Base-by-base conservation (phyloP, 345 rosid genomes). In the Eutrema japonicum region DNA sequence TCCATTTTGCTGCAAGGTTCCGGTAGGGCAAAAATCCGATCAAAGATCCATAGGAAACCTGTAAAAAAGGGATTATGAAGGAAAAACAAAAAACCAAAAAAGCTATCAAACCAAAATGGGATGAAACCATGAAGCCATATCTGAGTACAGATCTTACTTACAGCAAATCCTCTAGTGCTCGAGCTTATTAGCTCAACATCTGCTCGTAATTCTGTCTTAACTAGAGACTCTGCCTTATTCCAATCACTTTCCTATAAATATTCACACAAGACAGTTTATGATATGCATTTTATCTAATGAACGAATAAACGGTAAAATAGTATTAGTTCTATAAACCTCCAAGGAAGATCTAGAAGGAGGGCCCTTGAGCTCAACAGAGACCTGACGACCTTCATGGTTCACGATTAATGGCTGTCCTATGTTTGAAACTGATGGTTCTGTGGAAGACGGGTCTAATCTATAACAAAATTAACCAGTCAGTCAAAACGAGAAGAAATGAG, bases 11-110 rank as follows among this genome's bases (percentile, higher is more conserved):
- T 58, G 84, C 83, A 40, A 95, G 96, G 80, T 89, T 85, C 41
- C 96, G 89, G 75, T 87, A 92, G 38, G 97, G 99, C 71, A 95
- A 80, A 84, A 88, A 85, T 37, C 99, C 97, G 13, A 90, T 80
- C 82, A 92, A 80, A 48, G 92, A 83, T 45, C 99, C 96, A 82
- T 85, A 87, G 6, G 96, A 88, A 61, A 84, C 97, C 99, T 92
- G 84, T 57, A 78, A 71, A 77, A 51, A 48, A 30, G 35, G 64
- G 27, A 10, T 48, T n/a, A 30, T 41, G 53, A 60, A 29, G 10
- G 74, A 42, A 64, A 68, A 18, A 18, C 22, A 18, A 63, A 58
- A 73, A 53, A 35, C 46, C 22, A 18, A 18, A 10, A 22, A 11
- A 10, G 33, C 26, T 9, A 69, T 3, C 5, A 51, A 35, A 60